Conservation (phyloP, 768 basidiomycete species). For the Lactarius vividus region DNA sequence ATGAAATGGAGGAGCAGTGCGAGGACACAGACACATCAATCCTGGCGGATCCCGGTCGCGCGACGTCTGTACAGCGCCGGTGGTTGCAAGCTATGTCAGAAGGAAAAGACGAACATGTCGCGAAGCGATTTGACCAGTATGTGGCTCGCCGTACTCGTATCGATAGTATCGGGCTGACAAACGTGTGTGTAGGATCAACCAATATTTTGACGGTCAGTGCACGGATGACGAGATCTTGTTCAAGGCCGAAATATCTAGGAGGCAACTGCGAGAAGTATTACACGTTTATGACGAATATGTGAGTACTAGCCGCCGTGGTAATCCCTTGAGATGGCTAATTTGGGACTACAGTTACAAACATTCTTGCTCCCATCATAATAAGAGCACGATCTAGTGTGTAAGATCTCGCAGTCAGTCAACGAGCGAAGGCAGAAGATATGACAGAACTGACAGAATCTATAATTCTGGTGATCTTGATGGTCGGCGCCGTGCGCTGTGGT, state of each 20-base stretch:
- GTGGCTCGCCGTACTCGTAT: conserved; percentile 29
- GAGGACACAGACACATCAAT: conserved; percentile 57
- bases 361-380: conserved; percentile 44
- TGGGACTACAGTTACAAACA: conserved; percentile 40
- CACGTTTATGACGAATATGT: conserved; percentile 89
- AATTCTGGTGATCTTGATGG: conserved; percentile 9
- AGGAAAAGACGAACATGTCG: conserved; percentile 67
- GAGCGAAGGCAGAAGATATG: background rate
- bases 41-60: conserved; percentile 79
- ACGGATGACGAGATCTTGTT: conserved; percentile 95
- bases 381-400: background rate
- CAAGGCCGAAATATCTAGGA: conserved; percentile 78
- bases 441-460: background rate
- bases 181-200: conserved; percentile 61
- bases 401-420: background rate
- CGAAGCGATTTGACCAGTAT: conserved; percentile 75
- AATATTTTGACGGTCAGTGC: conserved; percentile 90
- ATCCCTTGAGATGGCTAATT: conserved; percentile 1
- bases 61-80: conserved; percentile 70
- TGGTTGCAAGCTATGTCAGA: conserved; percentile 94
- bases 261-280: conserved; percentile 78
- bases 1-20: conserved; percentile 42
- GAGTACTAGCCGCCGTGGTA: conserved; percentile 32
- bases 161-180: background rate
- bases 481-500: conserved; percentile 8